phyloP scores from a whole-genome alignment of 1,139 yeast species.

The Debaryomyces singareniensis region DNA sequence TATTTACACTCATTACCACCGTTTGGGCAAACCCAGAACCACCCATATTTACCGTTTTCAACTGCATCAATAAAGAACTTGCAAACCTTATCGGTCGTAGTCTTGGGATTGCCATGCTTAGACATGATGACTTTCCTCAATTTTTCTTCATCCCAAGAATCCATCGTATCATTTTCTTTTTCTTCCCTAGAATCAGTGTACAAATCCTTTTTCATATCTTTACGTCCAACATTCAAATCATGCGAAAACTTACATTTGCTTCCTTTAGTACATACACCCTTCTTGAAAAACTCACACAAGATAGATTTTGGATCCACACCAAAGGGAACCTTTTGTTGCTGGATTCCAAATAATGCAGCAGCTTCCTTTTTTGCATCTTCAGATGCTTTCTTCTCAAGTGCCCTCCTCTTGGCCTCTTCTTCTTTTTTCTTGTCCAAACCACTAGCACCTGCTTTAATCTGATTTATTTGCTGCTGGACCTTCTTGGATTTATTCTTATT shows the following conservation, averaged over 20 bases:
- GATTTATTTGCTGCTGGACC: constrained; percentile 81
- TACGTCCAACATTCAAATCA: constrained; percentile 80
- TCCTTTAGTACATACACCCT: constrained; percentile 88
- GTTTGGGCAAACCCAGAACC: constrained; percentile 99
- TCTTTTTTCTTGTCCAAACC: constrained; percentile 64
- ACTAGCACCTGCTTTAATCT: constrained; percentile 63
- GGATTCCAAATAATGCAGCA: constrained; percentile 66
- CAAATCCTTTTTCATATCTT: constrained; percentile 83
- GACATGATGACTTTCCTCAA: constrained; percentile 79
- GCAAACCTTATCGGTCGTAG: constrained; percentile 94
- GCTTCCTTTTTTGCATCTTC: constrained; percentile 89
- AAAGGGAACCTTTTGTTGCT: constrained; percentile 83
- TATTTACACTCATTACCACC: constrained; percentile 92
- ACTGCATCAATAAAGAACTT: constrained; percentile 94
- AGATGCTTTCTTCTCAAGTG: constrained; percentile 86
- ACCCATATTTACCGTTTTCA: constrained; percentile 94
- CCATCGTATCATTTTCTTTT: constrained; percentile 87
- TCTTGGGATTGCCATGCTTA: constrained; percentile 90
- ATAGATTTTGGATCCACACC: constrained; percentile 98
- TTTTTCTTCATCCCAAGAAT: constrained; percentile 94
- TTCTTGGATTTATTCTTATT: constrained; percentile 89
- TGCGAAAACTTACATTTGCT: constrained; percentile 91
- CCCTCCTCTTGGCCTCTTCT: constrained; percentile 65
- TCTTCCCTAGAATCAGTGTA: constrained; percentile 81
- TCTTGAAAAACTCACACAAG: constrained; percentile 83